A percentile compares a stretch with the other conserved stretches of the same genome.
These are phyloP conservation scores for Capronia epimyces DNA, from an alignment of 2,329 filamentous ascomycete genomes.

Conservation along the genomic window DNA sequence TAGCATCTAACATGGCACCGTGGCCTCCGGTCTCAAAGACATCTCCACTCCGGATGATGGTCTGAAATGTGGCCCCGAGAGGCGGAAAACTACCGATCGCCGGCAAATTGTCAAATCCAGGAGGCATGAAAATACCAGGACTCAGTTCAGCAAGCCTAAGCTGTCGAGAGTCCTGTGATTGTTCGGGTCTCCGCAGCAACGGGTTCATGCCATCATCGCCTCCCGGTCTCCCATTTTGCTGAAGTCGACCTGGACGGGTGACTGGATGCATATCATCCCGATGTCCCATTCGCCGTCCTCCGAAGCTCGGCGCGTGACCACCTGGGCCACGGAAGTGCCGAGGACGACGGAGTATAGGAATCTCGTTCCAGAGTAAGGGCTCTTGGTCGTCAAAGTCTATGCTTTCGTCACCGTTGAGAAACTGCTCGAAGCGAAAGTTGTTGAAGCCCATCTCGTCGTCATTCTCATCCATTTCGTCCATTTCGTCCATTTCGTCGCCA, in stretches of 20 bases:
- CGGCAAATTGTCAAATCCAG: conserved; percentile 10
- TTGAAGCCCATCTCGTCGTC: conserved; percentile 36
- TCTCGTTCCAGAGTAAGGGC: conserved; percentile 38
- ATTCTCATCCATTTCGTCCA: conserved; percentile 43
- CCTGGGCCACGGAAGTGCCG: conserved; percentile 50
- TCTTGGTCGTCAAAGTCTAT: conserved; percentile 64
- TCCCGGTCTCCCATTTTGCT: conserved; percentile 46
- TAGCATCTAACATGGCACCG: conserved; percentile 42
- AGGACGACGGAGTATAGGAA: conserved; percentile 36
- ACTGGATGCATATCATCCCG: conserved; percentile 18
- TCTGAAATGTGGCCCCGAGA: conserved; percentile 16
- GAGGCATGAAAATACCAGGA: conserved; percentile 29
- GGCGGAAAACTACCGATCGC: conserved; percentile 10
- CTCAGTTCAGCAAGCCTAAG: conserved; percentile 29
- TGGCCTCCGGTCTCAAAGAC: conserved; percentile 30
- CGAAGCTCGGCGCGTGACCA: conserved; percentile 50
- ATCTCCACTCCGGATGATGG: conserved; percentile 14
- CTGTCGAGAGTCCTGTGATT: conserved; percentile 31
- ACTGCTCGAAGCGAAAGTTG: conserved; percentile 24
- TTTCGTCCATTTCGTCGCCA: conserved; percentile 49
- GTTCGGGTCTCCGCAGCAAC: conserved; percentile 61
- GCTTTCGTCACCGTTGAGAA: conserved; percentile 28
- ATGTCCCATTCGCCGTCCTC: conserved; percentile 42
- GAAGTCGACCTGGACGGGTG: conserved; percentile 14
- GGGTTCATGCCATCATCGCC: conserved; percentile 83